Base-by-base conservation (phyloP, 495 filamentous ascomycete genomes). In the Penicillium canescens region DNA sequence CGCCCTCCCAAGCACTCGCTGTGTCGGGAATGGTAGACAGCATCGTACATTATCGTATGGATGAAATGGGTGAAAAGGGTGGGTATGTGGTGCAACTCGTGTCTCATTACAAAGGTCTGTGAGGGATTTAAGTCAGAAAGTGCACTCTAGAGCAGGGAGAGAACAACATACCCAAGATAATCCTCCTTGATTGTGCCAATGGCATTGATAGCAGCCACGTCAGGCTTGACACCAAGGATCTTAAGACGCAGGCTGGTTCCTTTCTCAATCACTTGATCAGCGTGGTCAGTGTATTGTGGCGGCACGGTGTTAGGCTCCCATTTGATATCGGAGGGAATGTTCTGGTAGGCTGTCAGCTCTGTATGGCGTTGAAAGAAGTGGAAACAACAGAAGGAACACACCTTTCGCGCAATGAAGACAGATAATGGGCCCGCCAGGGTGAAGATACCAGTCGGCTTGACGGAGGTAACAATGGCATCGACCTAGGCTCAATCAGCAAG, bases 101-200 rank as follows among this genome's bases (percentile, higher is more conserved):
- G 31, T 58, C 56, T 59, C 57, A 38, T 71, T 72, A 76, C 53
- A 76, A 56, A 31, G 73, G 73, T 66, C 73, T 76, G 37, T 36
- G 23, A 35, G 10, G 48, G 33, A 40, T 44, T 11, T 9, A 34
- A 13, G 42, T 65, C 53, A 51, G 40, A 11, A 50, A 55, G 36
- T 44, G 21, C 41, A 3, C 3, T 18, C 14, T 12, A 36, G 44
- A 23, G 31, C 7, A 3, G 42, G 11, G 12, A 38, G 12, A 24
- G n/a, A 28, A 18, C 6, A 18, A 66, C 75, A 56, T 56, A 82
- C 79, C 80, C 80, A 58, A 82, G 61, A 52, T 71, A 82, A 63
- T 82, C 90, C 70, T 97, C 94, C 75, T 96, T 96, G 67, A 98
- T 96, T 34, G 89, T 98, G 37, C 91, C 95, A 69, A 98, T 96